Conservation (phyloP, 441 rosid species). For the Omphalea diandra region DNA sequence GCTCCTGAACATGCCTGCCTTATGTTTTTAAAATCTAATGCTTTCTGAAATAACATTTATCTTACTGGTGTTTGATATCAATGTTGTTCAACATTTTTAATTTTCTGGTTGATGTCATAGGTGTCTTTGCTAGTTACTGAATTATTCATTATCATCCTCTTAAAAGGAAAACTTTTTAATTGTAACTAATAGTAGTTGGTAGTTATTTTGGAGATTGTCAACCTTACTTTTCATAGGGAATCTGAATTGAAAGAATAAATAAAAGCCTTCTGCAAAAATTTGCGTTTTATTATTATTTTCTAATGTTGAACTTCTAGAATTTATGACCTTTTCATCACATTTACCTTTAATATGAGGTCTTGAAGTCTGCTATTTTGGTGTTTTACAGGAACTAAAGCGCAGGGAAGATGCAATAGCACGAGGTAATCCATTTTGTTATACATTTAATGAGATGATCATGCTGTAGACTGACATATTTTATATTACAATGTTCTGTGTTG, state of each 20-base stretch:
- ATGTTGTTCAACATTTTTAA: not conserved
- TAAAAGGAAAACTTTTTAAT: not conserved
- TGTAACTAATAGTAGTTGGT: not conserved
- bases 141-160: too few relatives aligned
- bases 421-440: slow-evolving; percentile 35
- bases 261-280: not conserved
- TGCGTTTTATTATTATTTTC: not conserved
- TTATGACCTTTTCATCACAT: not conserved
- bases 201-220: not conserved
- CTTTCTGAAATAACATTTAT: not conserved
- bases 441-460: slow-evolving; percentile 12
- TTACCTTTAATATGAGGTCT: slow-evolving; percentile 9
- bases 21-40: not conserved
- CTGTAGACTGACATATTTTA: slow-evolving; percentile 1
- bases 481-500: slow-evolving; percentile 20
- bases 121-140: not conserved
- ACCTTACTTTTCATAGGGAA: not conserved
- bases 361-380: slow-evolving; percentile 19
- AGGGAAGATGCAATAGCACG: slow-evolving; percentile 84
- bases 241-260: not conserved
- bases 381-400: slow-evolving; percentile 72
- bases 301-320: not conserved
- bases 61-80: not conserved
- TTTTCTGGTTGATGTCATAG: not conserved
- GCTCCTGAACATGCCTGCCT: slow-evolving; percentile 3